Evolutionary conservation across 169 alveolate genomes (phyloP).

Genomic region (Cryptosporidium ubiquitum): DNA sequence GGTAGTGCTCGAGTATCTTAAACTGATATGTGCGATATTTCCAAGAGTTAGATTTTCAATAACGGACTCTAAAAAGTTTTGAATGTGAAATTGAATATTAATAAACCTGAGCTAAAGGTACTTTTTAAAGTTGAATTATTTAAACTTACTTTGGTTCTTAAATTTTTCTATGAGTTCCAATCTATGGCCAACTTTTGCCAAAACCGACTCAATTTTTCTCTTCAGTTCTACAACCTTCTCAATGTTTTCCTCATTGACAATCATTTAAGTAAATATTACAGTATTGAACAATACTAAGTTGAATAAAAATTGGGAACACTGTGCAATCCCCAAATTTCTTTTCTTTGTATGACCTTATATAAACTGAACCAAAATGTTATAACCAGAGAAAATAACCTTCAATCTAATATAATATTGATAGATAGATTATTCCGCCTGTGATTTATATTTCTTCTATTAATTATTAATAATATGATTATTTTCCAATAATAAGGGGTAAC

Average conservation of each 20-base stretch:
- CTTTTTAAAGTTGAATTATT: not conserved
- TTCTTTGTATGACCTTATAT: not conserved
- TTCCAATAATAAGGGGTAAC: not conserved
- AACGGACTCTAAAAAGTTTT: not conserved
- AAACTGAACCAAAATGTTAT: no score
- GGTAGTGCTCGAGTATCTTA: constrained; percentile 68
- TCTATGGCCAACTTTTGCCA: constrained; percentile 48
- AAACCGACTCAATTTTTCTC: constrained; percentile 26
- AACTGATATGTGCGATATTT: constrained; percentile 33
- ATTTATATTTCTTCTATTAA: not conserved
- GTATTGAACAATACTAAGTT: no score
- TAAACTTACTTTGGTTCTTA: constrained; percentile 22
- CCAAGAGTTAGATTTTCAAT: constrained; percentile 17
- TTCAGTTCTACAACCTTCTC: constrained; percentile 6
- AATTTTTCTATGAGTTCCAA: not conserved
- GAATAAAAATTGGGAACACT: not conserved
- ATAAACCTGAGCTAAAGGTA: not conserved
- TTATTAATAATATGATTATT: not conserved
- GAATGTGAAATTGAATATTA: not conserved
- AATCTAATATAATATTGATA: not conserved
- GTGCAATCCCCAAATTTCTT: not conserved
- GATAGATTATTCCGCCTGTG: not conserved
- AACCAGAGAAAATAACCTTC: not conserved
- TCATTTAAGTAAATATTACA: not conserved
- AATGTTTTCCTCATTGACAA: constrained; percentile 1